Conservation (phyloP, 345 rosid genomes). For the Salix udensis region DNA sequence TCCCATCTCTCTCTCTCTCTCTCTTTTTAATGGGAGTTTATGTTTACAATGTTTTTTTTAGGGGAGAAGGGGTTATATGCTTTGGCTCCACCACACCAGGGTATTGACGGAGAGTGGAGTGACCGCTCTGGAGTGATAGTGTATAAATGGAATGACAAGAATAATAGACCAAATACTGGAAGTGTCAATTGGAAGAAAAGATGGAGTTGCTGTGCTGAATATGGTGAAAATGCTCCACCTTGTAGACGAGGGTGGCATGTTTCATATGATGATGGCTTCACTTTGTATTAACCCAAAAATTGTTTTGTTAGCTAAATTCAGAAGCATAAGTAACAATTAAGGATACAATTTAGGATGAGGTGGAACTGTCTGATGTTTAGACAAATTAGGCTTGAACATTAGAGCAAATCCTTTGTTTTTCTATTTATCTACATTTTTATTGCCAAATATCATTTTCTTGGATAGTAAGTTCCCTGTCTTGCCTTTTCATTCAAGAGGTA, state of each 20-base stretch:
- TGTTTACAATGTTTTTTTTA: constrained; percentile 11
- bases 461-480: too few relatives aligned
- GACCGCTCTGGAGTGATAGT: constrained; percentile 56
- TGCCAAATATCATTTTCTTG: too few relatives aligned
- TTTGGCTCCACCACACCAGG: constrained; percentile 61
- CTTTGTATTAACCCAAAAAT: constrained; percentile 20
- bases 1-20: not conserved
- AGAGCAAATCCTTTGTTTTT: too few relatives aligned
- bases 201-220: constrained; percentile 57
- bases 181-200: constrained; percentile 48
- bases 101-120: constrained; percentile 61
- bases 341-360: not conserved
- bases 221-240: constrained; percentile 50
- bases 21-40: not conserved
- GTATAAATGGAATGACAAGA: constrained; percentile 53
- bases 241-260: constrained; percentile 51
- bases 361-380: not conserved
- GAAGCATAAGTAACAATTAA: not conserved
- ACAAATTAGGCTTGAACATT: not conserved
- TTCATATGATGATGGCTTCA: constrained; percentile 60
- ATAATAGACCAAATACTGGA: constrained; percentile 46
- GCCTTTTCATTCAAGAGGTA: too few relatives aligned
- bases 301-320: not conserved
- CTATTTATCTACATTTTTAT: too few relatives aligned
- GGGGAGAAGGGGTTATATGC: constrained; percentile 56